These are phyloP conservation scores for Thalassiosira mediterranea DNA, from an alignment of 352 stramenopile genomes.

Conservation along the genomic window DNA sequence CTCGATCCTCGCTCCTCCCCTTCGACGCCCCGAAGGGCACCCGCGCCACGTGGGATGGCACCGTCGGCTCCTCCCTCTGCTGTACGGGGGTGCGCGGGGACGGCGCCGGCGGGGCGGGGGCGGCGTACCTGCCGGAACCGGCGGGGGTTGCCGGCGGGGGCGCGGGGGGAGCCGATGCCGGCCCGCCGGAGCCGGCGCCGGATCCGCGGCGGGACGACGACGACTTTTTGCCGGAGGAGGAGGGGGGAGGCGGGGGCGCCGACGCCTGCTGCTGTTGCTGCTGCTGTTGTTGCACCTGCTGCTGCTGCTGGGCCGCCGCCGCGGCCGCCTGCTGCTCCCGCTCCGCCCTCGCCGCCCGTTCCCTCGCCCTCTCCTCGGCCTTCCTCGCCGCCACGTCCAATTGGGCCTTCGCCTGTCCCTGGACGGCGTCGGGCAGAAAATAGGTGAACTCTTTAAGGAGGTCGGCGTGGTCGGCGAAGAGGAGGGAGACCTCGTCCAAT, in stretches of 20 bases:
- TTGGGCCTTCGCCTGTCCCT: conserved; percentile 92
- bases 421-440: conserved; percentile 98
- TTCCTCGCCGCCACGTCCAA: conserved; percentile 75
- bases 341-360: conserved; percentile 56
- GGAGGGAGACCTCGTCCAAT: conserved; percentile 96
- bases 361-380: conserved; percentile 72
- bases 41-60: conserved; percentile 19
- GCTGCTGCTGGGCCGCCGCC: conserved; percentile 83
- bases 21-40: conserved; percentile 80
- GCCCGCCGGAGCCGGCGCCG: background rate
- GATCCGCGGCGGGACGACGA: background rate
- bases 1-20: conserved; percentile 68
- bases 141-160: background rate
- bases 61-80: background rate
- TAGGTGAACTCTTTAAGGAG: conserved; percentile 99
- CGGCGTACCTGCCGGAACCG: background rate
- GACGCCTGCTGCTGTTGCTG: conserved; percentile 26
- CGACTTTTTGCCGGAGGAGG: background rate
- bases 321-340: conserved; percentile 85
- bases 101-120: background rate
- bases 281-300: conserved; percentile 27
- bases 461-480: conserved; percentile 99
- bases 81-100: background rate
- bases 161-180: background rate
- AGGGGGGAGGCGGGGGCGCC: background rate